Conservation (phyloP, 768 basidiomycete genomes). For the Tephrocybe sp. region DNA sequence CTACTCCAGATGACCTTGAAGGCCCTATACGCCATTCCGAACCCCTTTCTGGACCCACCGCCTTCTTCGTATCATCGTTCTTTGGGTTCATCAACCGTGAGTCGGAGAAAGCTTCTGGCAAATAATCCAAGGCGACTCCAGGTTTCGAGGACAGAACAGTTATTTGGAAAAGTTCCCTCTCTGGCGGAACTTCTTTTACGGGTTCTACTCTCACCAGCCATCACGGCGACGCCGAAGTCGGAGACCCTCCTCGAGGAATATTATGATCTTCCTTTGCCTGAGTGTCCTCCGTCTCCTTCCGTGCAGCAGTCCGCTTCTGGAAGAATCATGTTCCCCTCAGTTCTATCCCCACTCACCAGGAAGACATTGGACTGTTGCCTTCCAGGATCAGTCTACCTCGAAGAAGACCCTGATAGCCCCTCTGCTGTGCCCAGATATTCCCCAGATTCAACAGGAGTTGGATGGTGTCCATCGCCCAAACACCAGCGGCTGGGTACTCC, state of each 20-base stretch:
- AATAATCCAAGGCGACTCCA: slow-evolving; percentile 14
- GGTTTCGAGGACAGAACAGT: slow-evolving; percentile 25
- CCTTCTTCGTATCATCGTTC: slow-evolving; percentile 4
- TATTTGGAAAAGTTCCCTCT: slow-evolving; percentile 24
- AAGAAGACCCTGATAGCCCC: slow-evolving; percentile 23
- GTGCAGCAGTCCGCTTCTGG: neutral
- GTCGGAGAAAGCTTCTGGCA: neutral
- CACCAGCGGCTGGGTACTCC: slow-evolving; percentile 27
- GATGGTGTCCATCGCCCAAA: slow-evolving; percentile 49
- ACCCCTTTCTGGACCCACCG: slow-evolving; percentile 52
- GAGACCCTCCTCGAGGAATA: slow-evolving; percentile 29
- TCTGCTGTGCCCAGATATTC: slow-evolving; percentile 18
- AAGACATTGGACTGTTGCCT: slow-evolving; percentile 34
- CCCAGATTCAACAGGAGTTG: slow-evolving; percentile 33
- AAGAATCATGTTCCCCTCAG: slow-evolving; percentile 17
- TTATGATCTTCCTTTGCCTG: slow-evolving; percentile 36
- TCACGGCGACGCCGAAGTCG: slow-evolving; percentile 6
- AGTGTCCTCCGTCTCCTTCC: slow-evolving; percentile 3
- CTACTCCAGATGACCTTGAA: slow-evolving; percentile 56
- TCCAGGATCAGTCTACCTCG: slow-evolving; percentile 34
- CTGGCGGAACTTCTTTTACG: slow-evolving; percentile 37
- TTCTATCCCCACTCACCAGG: slow-evolving; percentile 27
- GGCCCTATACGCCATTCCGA: slow-evolving; percentile 50
- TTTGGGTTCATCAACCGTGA: slow-evolving; percentile 11
- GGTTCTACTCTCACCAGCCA: slow-evolving; percentile 28